These are phyloP conservation scores for Fistulinella prunicolor DNA, from an alignment of 768 basidiomycete genomes.

Conservation along the genomic window DNA sequence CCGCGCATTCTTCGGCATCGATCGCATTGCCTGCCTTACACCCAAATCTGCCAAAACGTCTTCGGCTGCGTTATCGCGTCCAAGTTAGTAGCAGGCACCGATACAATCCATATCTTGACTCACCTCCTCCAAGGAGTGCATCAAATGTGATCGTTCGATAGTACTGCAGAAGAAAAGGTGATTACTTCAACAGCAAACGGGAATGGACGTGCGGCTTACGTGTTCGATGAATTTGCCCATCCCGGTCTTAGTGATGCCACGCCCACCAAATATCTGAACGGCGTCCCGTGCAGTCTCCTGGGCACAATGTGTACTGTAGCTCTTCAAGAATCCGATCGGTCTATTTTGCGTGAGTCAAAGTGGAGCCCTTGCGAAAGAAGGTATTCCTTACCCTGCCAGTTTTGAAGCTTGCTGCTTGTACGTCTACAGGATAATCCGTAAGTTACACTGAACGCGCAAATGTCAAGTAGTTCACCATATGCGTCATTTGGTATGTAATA, in stretches of 20 bases:
- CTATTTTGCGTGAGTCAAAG: slow-evolving; percentile 27
- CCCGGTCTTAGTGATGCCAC: slow-evolving; percentile 78
- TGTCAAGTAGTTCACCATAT: slow-evolving; percentile 51
- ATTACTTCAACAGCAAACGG: neutral
- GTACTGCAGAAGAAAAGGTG: slow-evolving; percentile 21
- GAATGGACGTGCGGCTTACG: slow-evolving; percentile 27
- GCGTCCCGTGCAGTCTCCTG: slow-evolving; percentile 83
- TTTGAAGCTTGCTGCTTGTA: slow-evolving; percentile 72
- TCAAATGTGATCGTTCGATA: slow-evolving; percentile 34
- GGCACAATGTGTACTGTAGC: slow-evolving; percentile 68
- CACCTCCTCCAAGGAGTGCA: slow-evolving; percentile 65
- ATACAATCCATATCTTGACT: slow-evolving; percentile 6
- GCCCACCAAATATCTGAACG: slow-evolving; percentile 77
- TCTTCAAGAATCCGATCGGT: slow-evolving; percentile 80
- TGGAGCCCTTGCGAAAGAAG: neutral
- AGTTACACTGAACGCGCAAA: neutral
- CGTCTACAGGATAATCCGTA: slow-evolving; percentile 33
- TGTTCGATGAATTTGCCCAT: slow-evolving; percentile 63
- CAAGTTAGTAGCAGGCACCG: neutral
- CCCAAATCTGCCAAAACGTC: slow-evolving; percentile 77
- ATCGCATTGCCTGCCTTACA: slow-evolving; percentile 74
- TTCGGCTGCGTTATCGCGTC: slow-evolving; percentile 44
- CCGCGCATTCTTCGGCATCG: slow-evolving; percentile 67
- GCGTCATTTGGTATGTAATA: slow-evolving; percentile 83
- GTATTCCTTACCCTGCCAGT: slow-evolving; percentile 60